A percentile compares a stretch with the other conserved stretches of the same genome.
Evolutionary conservation across 352 stramenopile genomes (phyloP).

Genomic region (Phytopythium kandeliae): DNA sequence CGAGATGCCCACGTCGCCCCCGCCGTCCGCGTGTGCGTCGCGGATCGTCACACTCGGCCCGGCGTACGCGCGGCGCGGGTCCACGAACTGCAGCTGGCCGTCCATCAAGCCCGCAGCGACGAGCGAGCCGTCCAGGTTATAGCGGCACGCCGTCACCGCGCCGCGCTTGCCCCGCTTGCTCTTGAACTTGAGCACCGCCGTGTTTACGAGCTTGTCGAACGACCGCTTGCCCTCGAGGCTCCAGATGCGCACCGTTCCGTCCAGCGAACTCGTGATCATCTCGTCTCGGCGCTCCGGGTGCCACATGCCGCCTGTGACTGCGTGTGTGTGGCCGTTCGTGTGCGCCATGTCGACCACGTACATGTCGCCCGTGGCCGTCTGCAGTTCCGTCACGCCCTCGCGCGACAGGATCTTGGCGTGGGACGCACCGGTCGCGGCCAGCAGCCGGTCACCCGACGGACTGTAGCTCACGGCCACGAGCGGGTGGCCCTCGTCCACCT

Average conservation of each 20-base stretch:
- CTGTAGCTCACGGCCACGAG: constrained; percentile 78
- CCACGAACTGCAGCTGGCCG: constrained; percentile 70
- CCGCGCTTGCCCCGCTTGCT: constrained; percentile 65
- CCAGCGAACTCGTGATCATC: constrained; percentile 77
- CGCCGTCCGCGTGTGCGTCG: constrained; percentile 67
- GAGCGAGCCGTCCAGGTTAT: constrained; percentile 54
- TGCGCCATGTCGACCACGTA: constrained; percentile 85
- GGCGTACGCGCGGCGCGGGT: constrained; percentile 66
- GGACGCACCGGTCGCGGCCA: constrained; percentile 64
- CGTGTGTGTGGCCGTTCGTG: constrained; percentile 79
- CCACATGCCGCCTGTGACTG: constrained; percentile 62
- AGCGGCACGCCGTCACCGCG: constrained; percentile 70
- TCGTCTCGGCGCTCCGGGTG: constrained; percentile 59
- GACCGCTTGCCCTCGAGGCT: constrained; percentile 56
- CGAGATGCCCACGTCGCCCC: constrained; percentile 64
- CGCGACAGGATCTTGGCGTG: constrained; percentile 73
- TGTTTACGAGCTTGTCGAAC: constrained; percentile 78
- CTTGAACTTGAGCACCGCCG: constrained; percentile 80
- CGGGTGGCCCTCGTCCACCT: constrained; percentile 76
- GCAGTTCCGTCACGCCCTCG: constrained; percentile 73
- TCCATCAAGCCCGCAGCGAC: constrained; percentile 72
- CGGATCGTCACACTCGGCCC: constrained; percentile 52
- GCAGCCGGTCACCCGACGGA: constrained; percentile 64
- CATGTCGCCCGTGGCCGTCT: constrained; percentile 83
- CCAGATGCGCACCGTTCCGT: constrained; percentile 79